Evolutionary conservation across 148 eudicot species (phyloP).

Genomic region (Silene uniflora): DNA sequence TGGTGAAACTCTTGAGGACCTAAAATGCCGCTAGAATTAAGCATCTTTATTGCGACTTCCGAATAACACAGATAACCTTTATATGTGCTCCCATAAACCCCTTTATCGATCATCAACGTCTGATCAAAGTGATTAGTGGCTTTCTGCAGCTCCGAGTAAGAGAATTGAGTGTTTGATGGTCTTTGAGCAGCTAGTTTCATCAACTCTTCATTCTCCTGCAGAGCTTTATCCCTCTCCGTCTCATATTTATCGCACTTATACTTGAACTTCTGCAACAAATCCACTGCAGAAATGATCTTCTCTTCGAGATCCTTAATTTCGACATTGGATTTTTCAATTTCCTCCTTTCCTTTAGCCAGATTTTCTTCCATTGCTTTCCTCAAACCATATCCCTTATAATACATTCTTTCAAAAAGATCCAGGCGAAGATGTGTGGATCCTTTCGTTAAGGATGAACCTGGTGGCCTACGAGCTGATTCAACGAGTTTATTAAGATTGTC

Average conservation of each 20-base stretch:
- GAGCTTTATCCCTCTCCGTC: conserved; percentile 52
- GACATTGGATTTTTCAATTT: conserved; percentile 29
- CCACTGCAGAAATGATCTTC: conserved; percentile 58
- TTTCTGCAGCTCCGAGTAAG: no score
- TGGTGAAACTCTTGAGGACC: no score
- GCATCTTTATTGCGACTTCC: no score
- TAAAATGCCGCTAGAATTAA: no score
- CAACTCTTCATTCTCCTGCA: conserved; percentile 44
- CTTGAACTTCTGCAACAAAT: conserved; percentile 53
- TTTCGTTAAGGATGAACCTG: neutral
- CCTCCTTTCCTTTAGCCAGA: neutral
- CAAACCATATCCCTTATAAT: conserved; percentile 40
- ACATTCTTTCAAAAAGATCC: conserved; percentile 29
- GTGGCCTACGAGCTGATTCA: no score
- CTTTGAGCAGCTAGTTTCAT: conserved; percentile 34
- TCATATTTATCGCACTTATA: conserved; percentile 53
- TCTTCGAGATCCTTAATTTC: conserved; percentile 58
- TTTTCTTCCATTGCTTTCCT: conserved; percentile 31
- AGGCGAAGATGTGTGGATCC: neutral
- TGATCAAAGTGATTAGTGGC: no score
- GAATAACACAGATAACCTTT: no score
- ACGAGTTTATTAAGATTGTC: neutral
- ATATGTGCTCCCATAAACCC: no score
- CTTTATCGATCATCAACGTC: no score
- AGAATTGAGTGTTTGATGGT: no score